These are phyloP conservation scores for Talaromyces verruculosus DNA, from an alignment of 2,329 filamentous ascomycete genomes.

Conservation along the genomic window DNA sequence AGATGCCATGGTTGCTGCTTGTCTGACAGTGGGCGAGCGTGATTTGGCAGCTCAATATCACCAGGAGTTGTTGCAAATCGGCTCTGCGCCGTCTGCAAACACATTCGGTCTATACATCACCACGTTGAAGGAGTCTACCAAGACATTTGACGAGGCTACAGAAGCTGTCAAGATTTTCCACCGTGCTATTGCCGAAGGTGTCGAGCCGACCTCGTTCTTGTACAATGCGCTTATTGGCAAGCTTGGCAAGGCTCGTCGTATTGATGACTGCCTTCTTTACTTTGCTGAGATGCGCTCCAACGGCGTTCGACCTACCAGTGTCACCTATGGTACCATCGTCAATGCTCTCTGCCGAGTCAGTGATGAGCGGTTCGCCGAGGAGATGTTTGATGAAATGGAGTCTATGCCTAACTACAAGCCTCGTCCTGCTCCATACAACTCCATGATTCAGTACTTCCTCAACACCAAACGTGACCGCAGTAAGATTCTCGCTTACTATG, in stretches of 20 bases:
- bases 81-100: constrained; percentile 88
- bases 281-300: constrained; percentile 95
- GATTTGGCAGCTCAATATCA: constrained; percentile 81
- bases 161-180: constrained; percentile 98
- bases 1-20: constrained; percentile 94
- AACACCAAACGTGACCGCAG: constrained; percentile 93
- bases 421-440: constrained; percentile 95
- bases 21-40: constrained; percentile 78
- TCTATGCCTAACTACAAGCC: constrained; percentile 98
- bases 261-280: constrained; percentile 97
- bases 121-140: constrained; percentile 94
- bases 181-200: constrained; percentile 86
- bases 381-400: constrained; percentile 99
- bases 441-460: constrained; percentile 99
- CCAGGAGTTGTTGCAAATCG: constrained; percentile 86
- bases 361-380: constrained; percentile 95
- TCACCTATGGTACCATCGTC: constrained; percentile 97
- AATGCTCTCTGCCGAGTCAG: constrained; percentile 96
- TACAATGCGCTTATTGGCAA: constrained; percentile 99
- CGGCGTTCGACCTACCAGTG: constrained; percentile 90
- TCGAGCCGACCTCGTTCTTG: constrained; percentile 92
- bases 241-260: constrained; percentile 93
- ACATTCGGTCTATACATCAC: constrained; percentile 99
- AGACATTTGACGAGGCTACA: constrained; percentile 95
- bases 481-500: constrained; percentile 92